Base-by-base conservation (phyloP, 2,329 filamentous ascomycete species). In the Eurotiales sp. region DNA sequence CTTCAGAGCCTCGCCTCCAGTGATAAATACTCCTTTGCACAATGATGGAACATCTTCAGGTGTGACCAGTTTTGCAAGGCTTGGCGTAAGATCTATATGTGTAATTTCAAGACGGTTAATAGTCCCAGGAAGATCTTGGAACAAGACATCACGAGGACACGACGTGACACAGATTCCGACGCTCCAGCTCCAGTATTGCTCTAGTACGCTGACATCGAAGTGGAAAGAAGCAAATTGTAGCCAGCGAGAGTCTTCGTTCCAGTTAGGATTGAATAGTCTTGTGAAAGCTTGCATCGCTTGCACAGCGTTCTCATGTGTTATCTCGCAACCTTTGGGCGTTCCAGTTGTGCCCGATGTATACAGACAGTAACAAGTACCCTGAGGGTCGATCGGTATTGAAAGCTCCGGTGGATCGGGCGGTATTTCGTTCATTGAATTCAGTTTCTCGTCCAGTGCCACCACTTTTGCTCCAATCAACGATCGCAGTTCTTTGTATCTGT, bases 111-210 rank as follows among this genome's bases (percentile, higher is more conserved):
- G 77, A 19, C 75, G 77, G 15, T 80, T 81, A 52, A 96, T 92
- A 0, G 85, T 83, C 1, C 79, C 80, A 1, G 86, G 78, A 14
- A 96, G 75, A 60, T 96, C 89, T 59, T 93, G 88, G 29, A 96
- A 84, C 1, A 96, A 85, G 1, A 96, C 64, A 64, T 96, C 90
- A 57, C 88, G 81, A 0, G 89, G 87, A 6, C 88, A 90, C 2
- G 88, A 85, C 2, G 92, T 86, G 0, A 96, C 80, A 3, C 87
- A 85, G 22, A 96, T 90, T 1, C 90, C 90, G 1, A 93, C 87
- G 23, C 86, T 90, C 91, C 91, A 96, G 52, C 86, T 93, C 90
- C 90, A 96, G 66, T 92, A 96, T 62, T 96, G 91, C 64, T 96
- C 91, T 0, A 96, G 77, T 0, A 96, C 87, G 1, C 88, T 93